Conservation (phyloP, 345 rosid species). For the Erysimum cheiranthoides region DNA sequence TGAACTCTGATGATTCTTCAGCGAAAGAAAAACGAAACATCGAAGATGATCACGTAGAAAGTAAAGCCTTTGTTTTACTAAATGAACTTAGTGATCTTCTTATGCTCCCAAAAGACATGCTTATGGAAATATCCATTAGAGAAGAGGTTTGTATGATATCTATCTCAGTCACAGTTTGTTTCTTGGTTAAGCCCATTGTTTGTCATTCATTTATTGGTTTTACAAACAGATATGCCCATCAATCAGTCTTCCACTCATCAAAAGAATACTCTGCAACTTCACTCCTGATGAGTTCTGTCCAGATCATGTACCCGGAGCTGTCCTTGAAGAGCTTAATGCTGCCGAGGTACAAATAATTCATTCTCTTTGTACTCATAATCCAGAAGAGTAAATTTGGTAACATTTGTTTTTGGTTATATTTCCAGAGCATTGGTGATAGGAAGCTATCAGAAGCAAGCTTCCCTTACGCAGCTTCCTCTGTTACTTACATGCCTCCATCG, state of each 20-base stretch:
- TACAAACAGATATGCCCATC: slow-evolving; percentile 85
- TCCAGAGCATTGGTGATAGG: slow-evolving; percentile 64
- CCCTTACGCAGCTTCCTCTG: slow-evolving; percentile 74
- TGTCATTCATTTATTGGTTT: slow-evolving; percentile 15
- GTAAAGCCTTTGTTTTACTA: slow-evolving; percentile 66
- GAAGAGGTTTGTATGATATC: slow-evolving; percentile 62
- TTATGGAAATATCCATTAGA: slow-evolving; percentile 71
- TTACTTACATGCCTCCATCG: slow-evolving; percentile 68
- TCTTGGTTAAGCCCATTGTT: slow-evolving; percentile 1
- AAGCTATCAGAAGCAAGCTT: slow-evolving; percentile 68
- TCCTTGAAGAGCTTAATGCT: slow-evolving; percentile 86
- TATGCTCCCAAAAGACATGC: slow-evolving; percentile 99
- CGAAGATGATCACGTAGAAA: slow-evolving; percentile 41
- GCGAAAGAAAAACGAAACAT: slow-evolving; percentile 46
- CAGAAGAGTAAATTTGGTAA: not conserved
- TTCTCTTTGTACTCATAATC: slow-evolving; percentile 3
- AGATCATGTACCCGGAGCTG: slow-evolving; percentile 88
- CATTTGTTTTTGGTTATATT: slow-evolving; percentile 19
- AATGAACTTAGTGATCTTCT: slow-evolving; percentile 89
- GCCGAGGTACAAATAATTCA: slow-evolving; percentile 66
- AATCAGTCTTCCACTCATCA: slow-evolving; percentile 69
- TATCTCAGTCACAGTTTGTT: not conserved
- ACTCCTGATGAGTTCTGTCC: slow-evolving; percentile 98
- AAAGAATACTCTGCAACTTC: slow-evolving; percentile 92
- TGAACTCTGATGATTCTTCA: slow-evolving; percentile 57